phyloP scores from a whole-genome alignment of 2,329 filamentous ascomycete species.

The Dactylellina parvicollis region DNA sequence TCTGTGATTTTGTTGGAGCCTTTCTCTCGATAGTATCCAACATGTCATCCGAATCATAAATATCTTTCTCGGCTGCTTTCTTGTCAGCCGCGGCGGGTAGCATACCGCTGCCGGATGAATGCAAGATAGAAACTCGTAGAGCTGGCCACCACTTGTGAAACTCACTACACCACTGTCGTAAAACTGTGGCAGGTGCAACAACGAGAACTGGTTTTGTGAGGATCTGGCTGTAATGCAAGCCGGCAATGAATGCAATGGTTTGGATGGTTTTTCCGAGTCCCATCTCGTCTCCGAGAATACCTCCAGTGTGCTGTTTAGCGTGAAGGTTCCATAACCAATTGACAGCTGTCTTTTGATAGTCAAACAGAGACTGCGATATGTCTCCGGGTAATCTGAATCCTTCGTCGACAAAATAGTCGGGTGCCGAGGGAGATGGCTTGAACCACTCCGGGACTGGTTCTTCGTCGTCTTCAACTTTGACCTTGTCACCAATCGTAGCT shows the following conservation, averaged over 20 bases:
- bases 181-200: conserved; percentile 90
- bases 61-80: conserved; percentile 68
- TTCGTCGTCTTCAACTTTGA: conserved; percentile 62
- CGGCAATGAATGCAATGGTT: conserved; percentile 83
- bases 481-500: not conserved
- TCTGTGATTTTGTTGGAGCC: conserved; percentile 68
- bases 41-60: conserved; percentile 66
- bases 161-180: conserved; percentile 98
- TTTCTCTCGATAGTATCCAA: conserved; percentile 64
- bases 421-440: conserved; percentile 82
- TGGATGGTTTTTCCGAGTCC: conserved; percentile 95
- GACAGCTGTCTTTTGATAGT: conserved; percentile 96
- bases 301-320: conserved; percentile 80
- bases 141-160: conserved; percentile 99
- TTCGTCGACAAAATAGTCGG: conserved; percentile 78
- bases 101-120: conserved; percentile 97
- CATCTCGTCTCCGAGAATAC: conserved; percentile 98
- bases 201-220: conserved; percentile 84
- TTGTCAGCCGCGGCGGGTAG: conserved; percentile 75
- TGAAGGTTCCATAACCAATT: conserved; percentile 96
- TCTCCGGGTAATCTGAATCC: conserved; percentile 87
- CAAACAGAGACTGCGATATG: conserved; percentile 89
- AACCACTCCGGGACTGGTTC: conserved; percentile 76
- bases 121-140: conserved; percentile 91
- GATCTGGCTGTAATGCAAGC: conserved; percentile 88